Conservation (phyloP, 257 asterid genomes). For the Solanum dulcamara region DNA sequence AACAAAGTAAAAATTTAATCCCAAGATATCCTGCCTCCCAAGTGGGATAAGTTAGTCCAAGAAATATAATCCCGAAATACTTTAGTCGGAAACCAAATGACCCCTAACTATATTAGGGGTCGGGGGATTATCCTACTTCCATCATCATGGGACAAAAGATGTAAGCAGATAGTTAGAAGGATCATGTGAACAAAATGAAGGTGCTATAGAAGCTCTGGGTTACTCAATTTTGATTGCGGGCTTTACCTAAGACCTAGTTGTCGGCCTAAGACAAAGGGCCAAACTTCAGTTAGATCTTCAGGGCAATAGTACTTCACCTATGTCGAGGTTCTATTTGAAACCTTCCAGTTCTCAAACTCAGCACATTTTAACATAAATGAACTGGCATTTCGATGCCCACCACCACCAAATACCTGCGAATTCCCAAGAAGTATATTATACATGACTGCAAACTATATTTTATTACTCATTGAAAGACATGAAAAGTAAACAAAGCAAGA, state of each 20-base stretch:
- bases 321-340: slow-evolving; percentile 3
- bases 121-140: neutral
- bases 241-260: neutral
- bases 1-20: neutral
- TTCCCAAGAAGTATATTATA: neutral
- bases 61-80: neutral
- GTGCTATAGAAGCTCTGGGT: neutral
- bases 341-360: slow-evolving; percentile 60
- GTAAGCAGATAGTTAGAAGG: neutral
- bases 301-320: neutral
- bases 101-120: neutral
- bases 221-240: neutral
- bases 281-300: neutral
- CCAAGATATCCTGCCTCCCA: neutral
- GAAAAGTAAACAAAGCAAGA: neutral
- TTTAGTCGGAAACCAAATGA: neutral
- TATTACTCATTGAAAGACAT: neutral
- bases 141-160: neutral
- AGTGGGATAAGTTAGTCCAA: neutral
- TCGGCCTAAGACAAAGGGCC: neutral
- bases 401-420: slow-evolving; percentile 60
- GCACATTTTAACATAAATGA: slow-evolving; percentile 48
- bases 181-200: neutral
- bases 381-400: slow-evolving; percentile 82
- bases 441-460: neutral